Conservation (phyloP, 345 rosid species). For the Conringia planisiliqua region DNA sequence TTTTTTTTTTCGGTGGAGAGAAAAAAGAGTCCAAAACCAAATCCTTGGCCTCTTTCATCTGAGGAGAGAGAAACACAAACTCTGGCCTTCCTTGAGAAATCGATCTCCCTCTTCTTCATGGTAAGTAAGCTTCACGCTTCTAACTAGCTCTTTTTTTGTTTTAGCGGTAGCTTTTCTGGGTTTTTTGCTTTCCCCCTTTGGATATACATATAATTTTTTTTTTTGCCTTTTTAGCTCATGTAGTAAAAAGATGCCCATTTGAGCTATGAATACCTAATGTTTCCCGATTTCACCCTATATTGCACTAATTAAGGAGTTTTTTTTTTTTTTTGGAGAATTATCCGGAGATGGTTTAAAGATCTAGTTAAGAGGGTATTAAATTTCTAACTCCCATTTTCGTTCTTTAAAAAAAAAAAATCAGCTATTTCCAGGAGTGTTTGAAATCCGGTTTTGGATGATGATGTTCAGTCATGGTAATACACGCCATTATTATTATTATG, state of each 20-base stretch:
- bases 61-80: conserved; percentile 29
- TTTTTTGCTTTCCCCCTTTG: conserved; percentile 1
- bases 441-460: conserved; percentile 24
- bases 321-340: neutral
- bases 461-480: neutral
- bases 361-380: conserved; percentile 24
- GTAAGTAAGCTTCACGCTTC: conserved; percentile 23
- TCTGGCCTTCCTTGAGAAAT: conserved; percentile 16
- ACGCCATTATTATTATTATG: conserved; percentile 6
- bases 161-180: conserved; percentile 6
- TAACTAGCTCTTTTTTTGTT: conserved; percentile 30
- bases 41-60: conserved; percentile 18
- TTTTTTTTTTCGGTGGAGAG: neutral
- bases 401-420: neutral
- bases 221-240: neutral
- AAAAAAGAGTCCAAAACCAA: conserved; percentile 18
- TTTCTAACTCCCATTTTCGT: neutral
- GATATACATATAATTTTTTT: neutral
- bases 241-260: conserved; percentile 42
- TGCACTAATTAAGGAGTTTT: neutral
- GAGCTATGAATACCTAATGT: conserved; percentile 25
- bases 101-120: conserved; percentile 40
- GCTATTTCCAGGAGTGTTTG: neutral
- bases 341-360: conserved; percentile 38
- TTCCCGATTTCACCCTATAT: neutral